Conservation (phyloP, 306 rosid genomes). For the Vigna unguiculata region DNA sequence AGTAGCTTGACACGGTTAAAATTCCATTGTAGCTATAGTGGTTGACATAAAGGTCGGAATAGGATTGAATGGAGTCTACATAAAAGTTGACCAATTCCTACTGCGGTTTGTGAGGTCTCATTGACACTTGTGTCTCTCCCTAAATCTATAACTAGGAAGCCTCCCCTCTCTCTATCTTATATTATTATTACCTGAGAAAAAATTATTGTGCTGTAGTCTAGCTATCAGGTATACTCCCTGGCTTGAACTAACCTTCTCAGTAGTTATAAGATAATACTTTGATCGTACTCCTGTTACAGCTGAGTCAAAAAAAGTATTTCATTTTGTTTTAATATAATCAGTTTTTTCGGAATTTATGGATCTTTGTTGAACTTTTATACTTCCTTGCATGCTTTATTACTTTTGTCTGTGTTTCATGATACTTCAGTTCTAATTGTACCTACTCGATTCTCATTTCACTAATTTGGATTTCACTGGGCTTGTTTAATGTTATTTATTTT, state of each 20-base stretch:
- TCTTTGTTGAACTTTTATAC: slow-evolving; percentile 8
- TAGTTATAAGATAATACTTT: neutral
- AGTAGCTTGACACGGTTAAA: neutral
- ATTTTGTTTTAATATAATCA: slow-evolving; percentile 3
- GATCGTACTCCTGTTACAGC: neutral
- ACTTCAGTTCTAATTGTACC: neutral
- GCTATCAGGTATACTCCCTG: slow-evolving; percentile 1
- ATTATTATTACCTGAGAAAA: neutral
- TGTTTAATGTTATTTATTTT: slow-evolving; percentile 29
- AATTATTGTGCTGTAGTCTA: neutral
- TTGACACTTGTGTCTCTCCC: neutral
- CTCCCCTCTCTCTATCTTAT: neutral
- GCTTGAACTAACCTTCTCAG: neutral
- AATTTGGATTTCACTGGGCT: neutral
- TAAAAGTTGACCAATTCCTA: neutral
- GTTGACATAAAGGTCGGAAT: neutral
- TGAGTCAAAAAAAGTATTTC: neutral
- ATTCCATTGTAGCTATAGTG: slow-evolving; percentile 22
- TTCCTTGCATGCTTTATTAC: slow-evolving; percentile 1
- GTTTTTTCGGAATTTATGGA: slow-evolving; percentile 19
- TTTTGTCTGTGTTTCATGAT: slow-evolving; percentile 16
- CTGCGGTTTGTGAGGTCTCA: neutral
- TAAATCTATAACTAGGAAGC: neutral
- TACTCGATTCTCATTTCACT: slow-evolving; percentile 9
- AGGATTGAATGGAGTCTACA: neutral